Base-by-base conservation (phyloP, 2,329 filamentous ascomycete genomes). In the Aspergillus aculeatinus region DNA sequence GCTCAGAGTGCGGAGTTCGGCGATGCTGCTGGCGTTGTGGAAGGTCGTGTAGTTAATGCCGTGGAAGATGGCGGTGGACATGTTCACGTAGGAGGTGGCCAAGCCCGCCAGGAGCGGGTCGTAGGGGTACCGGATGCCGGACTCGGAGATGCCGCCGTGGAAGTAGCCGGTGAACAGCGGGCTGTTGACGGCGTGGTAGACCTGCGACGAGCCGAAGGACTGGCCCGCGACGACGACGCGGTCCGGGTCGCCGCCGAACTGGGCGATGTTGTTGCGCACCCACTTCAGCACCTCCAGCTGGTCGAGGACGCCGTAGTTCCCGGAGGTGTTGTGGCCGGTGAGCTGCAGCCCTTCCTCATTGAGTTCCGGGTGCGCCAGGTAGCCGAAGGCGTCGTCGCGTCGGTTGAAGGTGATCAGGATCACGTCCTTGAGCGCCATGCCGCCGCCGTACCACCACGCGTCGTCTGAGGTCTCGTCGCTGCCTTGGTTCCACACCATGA, bases 231-330 rank as follows among this genome's bases (percentile, higher is more conserved):
- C 74, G 1, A 80, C 82, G 25, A 85, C 78, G 6, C 77, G 74
- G 21, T 76, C 72, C 3, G 78, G 74, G 67, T 85, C 80, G 47
- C 83, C 83, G 44, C 83, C 83, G 59, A 85, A 85, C 16, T 76
- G 67, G 67, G 79, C 71, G 60, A 85, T 83, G 64, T 83, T 73
- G 51, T 78, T 67, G 60, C 82, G 79, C 3, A 85, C 76, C 83
- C 84, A 87, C 66, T 85, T 75, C 2, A 87, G 74, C n/a, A 67
- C 66, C n/a, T 83, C 74, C n/a, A 82, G 73, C 66, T 85, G 83
- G 62, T 85, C 82, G 31, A 79, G 75, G 0, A 84, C 68, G 12
- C 79, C 82, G 21, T 70, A 71, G 58, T 71, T 71, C 2, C 69
- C 69, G 6, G 69, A 71, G 2, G 66, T 66, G 14, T 66, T 63